These are phyloP conservation scores for Peniophora sp. DNA, from an alignment of 1,284 basidiomycete genomes.

Conservation along the genomic window DNA sequence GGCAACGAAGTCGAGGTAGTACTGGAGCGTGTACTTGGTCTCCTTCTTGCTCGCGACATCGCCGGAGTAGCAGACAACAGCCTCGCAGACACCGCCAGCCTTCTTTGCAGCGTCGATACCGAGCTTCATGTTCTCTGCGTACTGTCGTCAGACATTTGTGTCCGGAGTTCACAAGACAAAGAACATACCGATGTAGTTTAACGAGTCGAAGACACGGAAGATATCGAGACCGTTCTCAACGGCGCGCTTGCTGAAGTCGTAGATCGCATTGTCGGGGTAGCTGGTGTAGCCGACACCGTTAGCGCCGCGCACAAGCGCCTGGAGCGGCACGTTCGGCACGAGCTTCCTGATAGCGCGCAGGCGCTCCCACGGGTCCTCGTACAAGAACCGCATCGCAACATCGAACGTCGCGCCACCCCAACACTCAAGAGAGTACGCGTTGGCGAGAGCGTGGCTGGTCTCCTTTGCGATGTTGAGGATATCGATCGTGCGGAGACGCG, in stretches of 20 bases:
- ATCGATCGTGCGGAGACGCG: constrained; percentile 92
- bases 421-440: constrained; percentile 96
- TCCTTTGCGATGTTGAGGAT: constrained; percentile 99
- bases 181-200: constrained; percentile 89
- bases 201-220: constrained; percentile 98
- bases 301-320: constrained; percentile 97
- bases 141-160: neutral
- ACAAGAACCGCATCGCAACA: constrained; percentile 99
- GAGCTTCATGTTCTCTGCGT: constrained; percentile 57
- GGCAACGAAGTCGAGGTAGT: constrained; percentile 96
- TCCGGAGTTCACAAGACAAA: neutral
- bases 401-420: constrained; percentile 99
- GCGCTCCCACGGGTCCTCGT: constrained; percentile 99
- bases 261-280: constrained; percentile 99
- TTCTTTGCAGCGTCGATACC: constrained; percentile 99
- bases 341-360: constrained; percentile 92
- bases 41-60: constrained; percentile 95
- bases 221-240: constrained; percentile 99
- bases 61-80: constrained; percentile 98
- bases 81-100: constrained; percentile 97
- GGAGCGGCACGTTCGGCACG: constrained; percentile 98
- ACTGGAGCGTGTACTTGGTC: constrained; percentile 96
- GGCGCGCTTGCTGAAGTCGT: constrained; percentile 97
- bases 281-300: constrained; percentile 99
- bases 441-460: constrained; percentile 91